Base-by-base conservation (phyloP, 768 basidiomycete species). In the Hebeloma cylindrosporum region DNA sequence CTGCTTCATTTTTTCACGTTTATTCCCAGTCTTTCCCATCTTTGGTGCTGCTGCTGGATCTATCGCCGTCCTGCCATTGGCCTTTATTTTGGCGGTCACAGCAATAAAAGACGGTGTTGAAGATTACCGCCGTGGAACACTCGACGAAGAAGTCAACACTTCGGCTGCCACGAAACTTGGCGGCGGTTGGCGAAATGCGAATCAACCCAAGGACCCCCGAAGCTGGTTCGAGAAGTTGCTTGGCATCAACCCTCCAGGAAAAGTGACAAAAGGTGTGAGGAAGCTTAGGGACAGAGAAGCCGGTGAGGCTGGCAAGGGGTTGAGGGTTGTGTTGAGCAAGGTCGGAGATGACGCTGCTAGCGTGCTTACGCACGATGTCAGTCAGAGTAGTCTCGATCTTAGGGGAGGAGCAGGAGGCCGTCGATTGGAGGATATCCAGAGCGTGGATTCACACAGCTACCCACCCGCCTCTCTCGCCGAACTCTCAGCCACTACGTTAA, bases 61-160 rank as follows among this genome's bases (percentile, higher is more conserved):
- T 32, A 80, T 91, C 47, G 81, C 92, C 3, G 85, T 88, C 56
- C 67, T 97, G 3, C 95, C 95, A 0, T 75, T 97, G 5, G 69
- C 88, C 28, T 90, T 94, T 66, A 95, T 98, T 52, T 64, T 99
- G 29, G 62, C 71, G 21, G 86, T 95, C 38, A 97, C 95, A 11
- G 94, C 87, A 3, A 78, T 96, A 72, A 99, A 97, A 66, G 95
- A 99, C 61, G 95, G 86, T 5, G 72, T 97, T 25, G 95, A 98
- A 68, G 95, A 99, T 66, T 94, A 91, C 61, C 83, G 94, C n/a
- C 83, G 95, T 39, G 87, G 86, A 7, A 56, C 66, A 7, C 74
- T 94, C 29, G 95, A 99, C 62, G 88, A 96, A 49, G 83, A 93
- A 58, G 94, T 97, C 53, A 99, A 99, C 70, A 96, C 83, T 41